Conservation (phyloP, 495 filamentous ascomycete genomes). For the Lophiotrema nucula region DNA sequence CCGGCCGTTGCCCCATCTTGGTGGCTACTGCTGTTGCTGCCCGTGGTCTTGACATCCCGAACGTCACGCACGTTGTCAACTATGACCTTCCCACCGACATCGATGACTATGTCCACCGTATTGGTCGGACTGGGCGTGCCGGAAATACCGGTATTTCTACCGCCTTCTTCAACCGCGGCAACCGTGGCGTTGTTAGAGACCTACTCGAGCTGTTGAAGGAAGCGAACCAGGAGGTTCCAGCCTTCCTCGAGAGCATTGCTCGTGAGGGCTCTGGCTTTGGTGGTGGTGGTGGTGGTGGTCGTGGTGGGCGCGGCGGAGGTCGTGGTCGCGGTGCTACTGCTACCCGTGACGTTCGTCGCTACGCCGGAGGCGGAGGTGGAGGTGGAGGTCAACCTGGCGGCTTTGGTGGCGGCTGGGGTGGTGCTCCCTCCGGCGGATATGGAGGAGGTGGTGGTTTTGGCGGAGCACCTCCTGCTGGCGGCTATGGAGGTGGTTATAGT, state of each 20-base stretch:
- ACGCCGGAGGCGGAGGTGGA: constrained; percentile 56
- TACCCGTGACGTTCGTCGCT: constrained; percentile 89
- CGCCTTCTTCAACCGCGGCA: constrained; percentile 99
- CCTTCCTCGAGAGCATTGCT: constrained; percentile 93
- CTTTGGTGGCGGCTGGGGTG: constrained; percentile 47
- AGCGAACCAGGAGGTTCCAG: constrained; percentile 92
- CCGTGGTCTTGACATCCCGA: constrained; percentile 90
- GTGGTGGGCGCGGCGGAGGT: constrained; percentile 57
- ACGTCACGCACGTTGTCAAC: constrained; percentile 98
- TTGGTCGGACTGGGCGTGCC: constrained; percentile 99
- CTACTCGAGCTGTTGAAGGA: constrained; percentile 95
- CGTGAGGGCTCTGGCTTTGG: constrained; percentile 79
- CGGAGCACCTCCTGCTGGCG: constrained; percentile 15
- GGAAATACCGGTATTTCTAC: constrained; percentile 98
- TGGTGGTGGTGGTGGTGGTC: constrained; percentile 63
- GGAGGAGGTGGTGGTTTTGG: constrained; percentile 45
- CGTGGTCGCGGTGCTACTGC: constrained; percentile 65
- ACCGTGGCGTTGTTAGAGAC: constrained; percentile 94
- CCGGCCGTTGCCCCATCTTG: constrained; percentile 88
- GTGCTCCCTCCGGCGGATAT: constrained; percentile 47
- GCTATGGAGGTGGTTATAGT: constrained; percentile 4
- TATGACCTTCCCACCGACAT: constrained; percentile 98
- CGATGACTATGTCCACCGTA: constrained; percentile 98
- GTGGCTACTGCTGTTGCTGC: constrained; percentile 97
- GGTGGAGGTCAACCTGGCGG: constrained; percentile 53